Evolutionary conservation across 2,329 filamentous ascomycete species (phyloP), one percentile per base, ranked within the genome.

Genomic region (Ascochyta koolunga): DNA sequence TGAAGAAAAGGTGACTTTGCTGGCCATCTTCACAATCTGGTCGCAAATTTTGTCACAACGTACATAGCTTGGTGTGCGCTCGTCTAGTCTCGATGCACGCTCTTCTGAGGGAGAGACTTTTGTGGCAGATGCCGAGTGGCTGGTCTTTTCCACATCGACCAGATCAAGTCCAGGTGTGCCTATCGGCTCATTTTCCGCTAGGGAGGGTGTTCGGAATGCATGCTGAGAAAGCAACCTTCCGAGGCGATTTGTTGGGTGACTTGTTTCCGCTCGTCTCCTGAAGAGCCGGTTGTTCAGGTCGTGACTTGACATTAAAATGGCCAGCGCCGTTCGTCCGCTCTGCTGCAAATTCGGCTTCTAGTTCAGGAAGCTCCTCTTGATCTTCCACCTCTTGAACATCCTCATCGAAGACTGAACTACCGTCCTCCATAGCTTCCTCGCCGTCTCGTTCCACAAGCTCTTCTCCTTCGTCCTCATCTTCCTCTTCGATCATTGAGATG

Each of bases 221-320:
- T 8, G 70, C 64, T 21, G 72, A 69, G 56, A 76, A 76, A n/a
- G 70, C 69, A 29, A 74, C 72, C 49, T 76, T 77, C 2, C 74
- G 69, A n/a, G 73, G 72, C 11, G 75, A 76, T 54, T 66, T 69
- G 25, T 54, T 59, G 4, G 69, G 71, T 25, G 71, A 71, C 44
- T 62, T 68, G 59, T 77, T 76, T 29, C 69, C 69, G 42, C 66
- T 70, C 16, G 64, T 68, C 59, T 76, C 74, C 55, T 62, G 61
- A 45, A 76, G 68, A 44, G 66, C 70, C 48, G 61, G 59, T n/a
- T 59, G 66, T 36, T 55, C 64, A 47, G 69, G 63, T 32, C 66
- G 65, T 44, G 73, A 60, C 57, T 74, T 71, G 52, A 70, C 58
- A 43, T 68, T 67, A 62, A 74, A 74, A 51, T 73, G 64, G 44